Conservation (phyloP, 2,329 filamentous ascomycete species). For the Arthrobotrys musiformis region DNA sequence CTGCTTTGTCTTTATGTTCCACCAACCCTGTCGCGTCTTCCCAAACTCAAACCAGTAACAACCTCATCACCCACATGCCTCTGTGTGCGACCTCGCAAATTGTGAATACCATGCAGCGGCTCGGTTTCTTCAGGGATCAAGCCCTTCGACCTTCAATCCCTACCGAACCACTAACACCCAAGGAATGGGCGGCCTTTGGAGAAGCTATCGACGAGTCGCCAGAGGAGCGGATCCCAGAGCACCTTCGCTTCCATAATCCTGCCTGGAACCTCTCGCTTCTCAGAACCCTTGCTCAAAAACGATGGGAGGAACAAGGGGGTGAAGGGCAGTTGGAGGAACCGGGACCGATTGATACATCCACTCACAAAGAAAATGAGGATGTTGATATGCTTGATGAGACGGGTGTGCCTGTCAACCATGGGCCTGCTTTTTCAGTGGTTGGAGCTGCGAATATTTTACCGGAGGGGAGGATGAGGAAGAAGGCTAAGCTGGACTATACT, state of each 20-base stretch:
- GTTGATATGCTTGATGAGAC: background rate
- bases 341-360: background rate
- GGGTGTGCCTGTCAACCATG: background rate
- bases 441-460: background rate
- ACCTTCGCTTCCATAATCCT: constrained; percentile 33
- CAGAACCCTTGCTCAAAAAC: background rate
- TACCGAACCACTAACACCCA: constrained; percentile 33
- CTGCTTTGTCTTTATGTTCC: background rate
- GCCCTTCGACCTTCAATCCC: background rate
- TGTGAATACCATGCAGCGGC: background rate
- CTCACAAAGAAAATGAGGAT: background rate
- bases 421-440: background rate
- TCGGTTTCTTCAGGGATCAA: background rate
- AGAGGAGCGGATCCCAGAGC: constrained; percentile 24
- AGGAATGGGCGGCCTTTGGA: constrained; percentile 41
- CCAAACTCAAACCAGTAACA: background rate
- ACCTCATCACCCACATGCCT: background rate
- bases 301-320: constrained; percentile 19
- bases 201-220: background rate
- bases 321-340: constrained; percentile 9
- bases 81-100: background rate
- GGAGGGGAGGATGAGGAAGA: constrained; percentile 34
- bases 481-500: constrained; percentile 23
- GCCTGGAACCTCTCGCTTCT: constrained; percentile 45
- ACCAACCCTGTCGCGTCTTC: constrained; percentile 17